A percentile compares a stretch with the other conserved stretches of the same genome.
Evolutionary conservation across 2,329 filamentous ascomycete genomes (phyloP).

Genomic region (Beauveria bassiana): DNA sequence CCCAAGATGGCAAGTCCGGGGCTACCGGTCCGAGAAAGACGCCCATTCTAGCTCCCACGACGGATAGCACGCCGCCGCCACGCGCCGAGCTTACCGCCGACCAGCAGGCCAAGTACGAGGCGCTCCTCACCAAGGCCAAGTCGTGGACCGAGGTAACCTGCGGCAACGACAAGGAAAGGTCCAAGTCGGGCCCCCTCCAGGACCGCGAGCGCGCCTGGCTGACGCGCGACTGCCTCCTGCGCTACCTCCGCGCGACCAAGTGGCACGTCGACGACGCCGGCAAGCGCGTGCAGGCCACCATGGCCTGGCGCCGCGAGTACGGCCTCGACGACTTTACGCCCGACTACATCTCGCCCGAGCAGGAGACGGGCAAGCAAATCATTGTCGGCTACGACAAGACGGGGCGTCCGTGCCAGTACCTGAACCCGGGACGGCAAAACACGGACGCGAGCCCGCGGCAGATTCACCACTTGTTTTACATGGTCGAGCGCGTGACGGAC

Average conservation of each 20-base stretch:
- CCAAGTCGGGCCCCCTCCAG: slow-evolving; percentile 55
- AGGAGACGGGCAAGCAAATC: slow-evolving; percentile 94
- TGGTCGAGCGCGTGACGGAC: slow-evolving; percentile 86
- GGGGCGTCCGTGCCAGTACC: slow-evolving; percentile 80
- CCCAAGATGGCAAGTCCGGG: background rate
- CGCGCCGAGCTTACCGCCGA: slow-evolving; percentile 60
- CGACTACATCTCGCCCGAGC: slow-evolving; percentile 87
- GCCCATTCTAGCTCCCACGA: slow-evolving; percentile 50
- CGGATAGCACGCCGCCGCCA: slow-evolving; percentile 49
- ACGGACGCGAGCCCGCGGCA: slow-evolving; percentile 80
- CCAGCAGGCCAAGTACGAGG: slow-evolving; percentile 73
- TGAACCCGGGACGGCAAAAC: slow-evolving; percentile 87
- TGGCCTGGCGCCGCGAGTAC: slow-evolving; percentile 87
- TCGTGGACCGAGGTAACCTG: slow-evolving; percentile 58
- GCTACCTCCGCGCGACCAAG: slow-evolving; percentile 89
- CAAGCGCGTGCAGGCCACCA: slow-evolving; percentile 70
- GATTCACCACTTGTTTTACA: slow-evolving; percentile 89
- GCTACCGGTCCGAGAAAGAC: slow-evolving; percentile 32
- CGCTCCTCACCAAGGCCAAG: slow-evolving; percentile 62
- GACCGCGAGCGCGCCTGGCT: slow-evolving; percentile 84
- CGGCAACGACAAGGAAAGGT: slow-evolving; percentile 50
- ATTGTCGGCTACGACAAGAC: slow-evolving; percentile 81
- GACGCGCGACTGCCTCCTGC: slow-evolving; percentile 82
- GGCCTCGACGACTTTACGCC: slow-evolving; percentile 70
- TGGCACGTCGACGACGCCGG: slow-evolving; percentile 72